Evolutionary conservation across 192 early-diverging fungal species (phyloP).

Genomic region (Spizellomyces sp.): DNA sequence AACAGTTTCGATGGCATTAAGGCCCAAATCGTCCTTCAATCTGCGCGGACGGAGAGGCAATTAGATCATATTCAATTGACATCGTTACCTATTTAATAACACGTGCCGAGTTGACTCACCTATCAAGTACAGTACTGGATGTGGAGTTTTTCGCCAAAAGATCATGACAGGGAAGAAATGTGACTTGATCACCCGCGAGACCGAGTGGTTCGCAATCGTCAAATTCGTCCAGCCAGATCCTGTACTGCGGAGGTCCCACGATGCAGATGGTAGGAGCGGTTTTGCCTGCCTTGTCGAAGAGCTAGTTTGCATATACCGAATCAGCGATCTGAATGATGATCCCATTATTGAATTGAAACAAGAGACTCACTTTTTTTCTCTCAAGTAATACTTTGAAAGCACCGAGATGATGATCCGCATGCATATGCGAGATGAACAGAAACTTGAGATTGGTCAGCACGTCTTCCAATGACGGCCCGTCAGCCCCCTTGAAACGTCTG

Average conservation of each 20-base stretch:
- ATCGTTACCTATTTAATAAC: too few species aligned
- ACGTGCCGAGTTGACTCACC: too few species aligned
- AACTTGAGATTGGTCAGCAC: slow-evolving; percentile 60
- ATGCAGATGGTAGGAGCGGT: too few species aligned
- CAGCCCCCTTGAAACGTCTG: slow-evolving; percentile 52
- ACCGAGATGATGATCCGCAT: slow-evolving; percentile 99
- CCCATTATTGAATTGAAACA: too few species aligned
- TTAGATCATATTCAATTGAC: too few species aligned
- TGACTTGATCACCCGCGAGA: not conserved
- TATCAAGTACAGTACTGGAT: not conserved
- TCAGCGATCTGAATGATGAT: too few species aligned
- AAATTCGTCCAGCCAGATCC: slow-evolving; percentile 68
- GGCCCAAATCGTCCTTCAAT: slow-evolving; percentile 42
- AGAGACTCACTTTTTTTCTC: too few species aligned
- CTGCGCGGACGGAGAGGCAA: too few species aligned
- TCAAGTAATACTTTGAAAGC: slow-evolving; percentile 63
- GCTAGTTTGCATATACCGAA: too few species aligned
- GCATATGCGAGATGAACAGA: slow-evolving; percentile 93
- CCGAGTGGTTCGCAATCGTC: slow-evolving; percentile 69
- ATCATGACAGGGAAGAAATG: not conserved
- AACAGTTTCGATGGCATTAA: slow-evolving; percentile 63
- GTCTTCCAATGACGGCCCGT: slow-evolving; percentile 40
- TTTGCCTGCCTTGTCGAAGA: too few species aligned
- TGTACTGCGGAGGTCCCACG: slow-evolving; percentile 33
- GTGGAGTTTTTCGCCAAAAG: not conserved